Evolutionary conservation across 352 stramenopile species (phyloP), one percentile per base, ranked within the genome.

Genomic region (Plasmopara halstedii): DNA sequence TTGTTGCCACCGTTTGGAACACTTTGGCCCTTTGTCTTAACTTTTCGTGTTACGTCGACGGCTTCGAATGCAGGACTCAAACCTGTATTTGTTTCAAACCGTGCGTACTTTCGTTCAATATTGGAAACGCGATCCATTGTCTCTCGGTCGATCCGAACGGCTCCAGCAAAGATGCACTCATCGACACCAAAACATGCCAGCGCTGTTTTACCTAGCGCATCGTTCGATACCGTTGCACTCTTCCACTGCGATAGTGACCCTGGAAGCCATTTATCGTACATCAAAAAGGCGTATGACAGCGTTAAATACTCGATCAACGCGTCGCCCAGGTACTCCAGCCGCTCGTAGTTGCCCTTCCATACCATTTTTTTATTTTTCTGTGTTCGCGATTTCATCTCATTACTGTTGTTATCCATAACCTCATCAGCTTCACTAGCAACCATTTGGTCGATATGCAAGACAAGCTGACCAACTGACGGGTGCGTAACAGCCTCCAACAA

Each of bases 261-360:
- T 2, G 79, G 82, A n/a, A 85, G 56, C 82, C 82, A 93, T 44
- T 59, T 67, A 22, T 71, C 64, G 43, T 88, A 82, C 42, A 43
- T 70, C 37, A 85, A 46, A 46, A 81, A 88, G 1, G 78, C 82
- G 46, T 94, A 91, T 11, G 83, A 85, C 11, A 94, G 64, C 31
- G 85, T 91, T 32, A 95, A 50, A 46, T 92, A 95, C 53, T 94
- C 85, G 41, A 95, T 89, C 38, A 95, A 65, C 8, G 85, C 85
- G 42, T 95, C 85, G 7, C 85, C 85, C 14, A 95, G 56, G 44
- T 92, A 95, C 51, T 95, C 85, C 6, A 95, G 49, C 4, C 85
- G 81, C 53, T 95, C 82, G 35, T 95, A 95, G 48, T 95, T 75
- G n/a, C 75, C 70, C 42, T 70, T 79, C 78, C 76, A 93, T 11